Evolutionary conservation across 495 filamentous ascomycete species (phyloP).

Genomic region (Xylaria curta): DNA sequence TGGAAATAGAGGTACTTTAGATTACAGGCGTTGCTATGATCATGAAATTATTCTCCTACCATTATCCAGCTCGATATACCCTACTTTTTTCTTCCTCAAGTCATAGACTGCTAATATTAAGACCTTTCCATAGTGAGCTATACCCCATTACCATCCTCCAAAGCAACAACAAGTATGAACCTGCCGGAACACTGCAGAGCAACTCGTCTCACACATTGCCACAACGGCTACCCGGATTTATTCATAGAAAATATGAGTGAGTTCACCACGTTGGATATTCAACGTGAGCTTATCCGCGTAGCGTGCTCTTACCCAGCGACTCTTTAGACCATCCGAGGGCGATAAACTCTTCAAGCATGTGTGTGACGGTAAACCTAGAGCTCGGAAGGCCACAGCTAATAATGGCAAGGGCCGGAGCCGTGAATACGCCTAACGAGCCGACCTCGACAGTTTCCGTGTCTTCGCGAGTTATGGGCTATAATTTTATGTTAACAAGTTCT

Average conservation of each 20-base stretch:
- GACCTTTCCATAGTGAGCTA: constrained; percentile 26
- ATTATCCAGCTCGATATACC: not conserved
- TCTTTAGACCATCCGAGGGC: constrained; percentile 37
- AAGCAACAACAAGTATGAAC: constrained; percentile 42
- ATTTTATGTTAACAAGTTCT: not conserved
- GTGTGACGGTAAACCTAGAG: constrained; percentile 36
- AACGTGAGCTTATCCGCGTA: constrained; percentile 44
- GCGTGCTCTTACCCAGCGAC: constrained; percentile 33
- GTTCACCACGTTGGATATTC: constrained; percentile 57
- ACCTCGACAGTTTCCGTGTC: not conserved
- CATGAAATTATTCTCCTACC: no score
- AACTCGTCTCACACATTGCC: not conserved
- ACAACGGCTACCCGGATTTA: constrained; percentile 72
- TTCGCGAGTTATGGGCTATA: not conserved
- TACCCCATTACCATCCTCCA: constrained; percentile 33
- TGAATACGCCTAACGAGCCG: not conserved
- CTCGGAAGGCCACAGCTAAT: constrained; percentile 5
- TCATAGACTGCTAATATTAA: not conserved
- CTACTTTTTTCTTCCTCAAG: not conserved
- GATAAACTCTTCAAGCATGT: constrained; percentile 33
- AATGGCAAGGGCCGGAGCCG: not conserved
- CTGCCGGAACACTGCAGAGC: constrained; percentile 51
- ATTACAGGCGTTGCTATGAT: not conserved
- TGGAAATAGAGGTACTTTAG: not conserved
- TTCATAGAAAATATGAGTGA: constrained; percentile 74